These are phyloP conservation scores for Sporothrix schenckii DNA, from an alignment of 2,329 filamentous ascomycete genomes.

Conservation along the genomic window DNA sequence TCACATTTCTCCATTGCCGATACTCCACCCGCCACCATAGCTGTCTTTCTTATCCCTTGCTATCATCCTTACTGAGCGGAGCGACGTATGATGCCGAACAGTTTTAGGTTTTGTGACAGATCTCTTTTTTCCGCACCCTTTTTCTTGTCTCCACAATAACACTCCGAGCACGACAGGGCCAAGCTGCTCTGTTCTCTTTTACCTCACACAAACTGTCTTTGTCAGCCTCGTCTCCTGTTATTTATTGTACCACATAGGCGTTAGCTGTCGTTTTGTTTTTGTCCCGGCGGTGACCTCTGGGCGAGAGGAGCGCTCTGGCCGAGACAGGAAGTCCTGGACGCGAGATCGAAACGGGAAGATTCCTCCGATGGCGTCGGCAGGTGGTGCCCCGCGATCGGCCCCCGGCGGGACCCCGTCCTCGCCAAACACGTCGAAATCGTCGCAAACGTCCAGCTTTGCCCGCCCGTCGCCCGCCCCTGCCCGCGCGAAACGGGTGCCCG, in stretches of 20 bases:
- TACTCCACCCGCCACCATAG: slow-evolving; percentile 4
- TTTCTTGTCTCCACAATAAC: slow-evolving; percentile 3
- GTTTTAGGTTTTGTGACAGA: slow-evolving; percentile 5
- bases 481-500: slow-evolving; percentile 43
- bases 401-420: not conserved
- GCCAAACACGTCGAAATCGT: not conserved
- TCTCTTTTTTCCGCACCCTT: not conserved
- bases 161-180: not conserved
- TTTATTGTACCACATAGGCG: too few relatives aligned
- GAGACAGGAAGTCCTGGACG: not conserved
- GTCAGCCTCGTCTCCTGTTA: too few relatives aligned
- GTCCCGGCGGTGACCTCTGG: not conserved
- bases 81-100: not conserved
- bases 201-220: not conserved
- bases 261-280: not conserved
- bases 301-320: slow-evolving; percentile 7
- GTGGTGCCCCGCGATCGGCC: slow-evolving; percentile 10
- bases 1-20: not conserved
- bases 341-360: not conserved
- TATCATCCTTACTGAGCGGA: not conserved
- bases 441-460: not conserved
- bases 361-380: slow-evolving; percentile 9
- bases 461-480: not conserved
- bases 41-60: not conserved
- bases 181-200: not conserved